Conservation (phyloP, 306 rosid genomes). For the Gillenia trifoliata region DNA sequence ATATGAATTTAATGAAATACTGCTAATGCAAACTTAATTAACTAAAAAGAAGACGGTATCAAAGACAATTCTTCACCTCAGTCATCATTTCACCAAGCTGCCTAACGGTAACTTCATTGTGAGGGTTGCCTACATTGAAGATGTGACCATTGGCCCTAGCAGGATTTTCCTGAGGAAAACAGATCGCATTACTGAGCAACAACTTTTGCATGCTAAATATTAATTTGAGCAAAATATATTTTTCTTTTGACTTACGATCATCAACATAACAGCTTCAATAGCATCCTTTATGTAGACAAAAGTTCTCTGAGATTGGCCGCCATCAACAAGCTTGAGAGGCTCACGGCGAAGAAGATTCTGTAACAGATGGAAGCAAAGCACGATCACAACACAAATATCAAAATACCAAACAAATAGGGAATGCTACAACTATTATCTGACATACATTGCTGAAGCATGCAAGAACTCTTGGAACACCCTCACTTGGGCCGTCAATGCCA, state of each 20-base stretch:
- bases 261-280: constrained; percentile 83
- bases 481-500: constrained; percentile 94
- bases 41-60: neutral
- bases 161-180: constrained; percentile 73
- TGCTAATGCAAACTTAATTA: neutral
- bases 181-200: constrained; percentile 6
- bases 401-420: neutral
- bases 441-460: constrained; percentile 94
- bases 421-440: neutral
- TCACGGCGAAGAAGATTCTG: constrained; percentile 90
- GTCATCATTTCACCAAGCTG: constrained; percentile 97
- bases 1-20: neutral
- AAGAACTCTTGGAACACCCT: constrained; percentile 94
- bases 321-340: constrained; percentile 95
- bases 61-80: constrained; percentile 40
- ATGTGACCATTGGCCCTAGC: constrained; percentile 81
- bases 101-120: constrained; percentile 94
- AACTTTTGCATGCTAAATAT: neutral
- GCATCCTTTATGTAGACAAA: constrained; percentile 86
- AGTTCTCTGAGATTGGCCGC: constrained; percentile 92
- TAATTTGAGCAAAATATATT: neutral
- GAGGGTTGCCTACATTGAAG: constrained; percentile 91
- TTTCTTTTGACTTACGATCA: constrained; percentile 54
- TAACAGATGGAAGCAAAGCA: constrained; percentile 19
- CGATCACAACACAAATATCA: constrained; percentile 6